Percentiles rank a stretch among this genome's conserved stretches.
Conservation (phyloP, 1,139 yeast species). For the Sugiyamaella pinicola region DNA sequence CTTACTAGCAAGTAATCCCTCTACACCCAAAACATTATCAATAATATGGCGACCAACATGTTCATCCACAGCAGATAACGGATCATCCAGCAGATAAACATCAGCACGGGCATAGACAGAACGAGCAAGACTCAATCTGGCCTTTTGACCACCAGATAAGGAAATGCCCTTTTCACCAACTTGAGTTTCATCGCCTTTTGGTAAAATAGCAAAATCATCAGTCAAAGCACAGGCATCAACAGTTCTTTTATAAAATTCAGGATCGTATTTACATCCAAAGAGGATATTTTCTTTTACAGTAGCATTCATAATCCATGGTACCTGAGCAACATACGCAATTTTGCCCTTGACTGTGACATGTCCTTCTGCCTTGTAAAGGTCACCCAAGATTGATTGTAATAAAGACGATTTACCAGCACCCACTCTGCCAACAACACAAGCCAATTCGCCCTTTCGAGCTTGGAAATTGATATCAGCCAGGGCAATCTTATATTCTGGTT, state of each 20-base stretch:
- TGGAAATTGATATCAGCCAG: constrained; percentile 66
- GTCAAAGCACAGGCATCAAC: constrained; percentile 85
- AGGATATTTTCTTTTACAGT: constrained; percentile 85
- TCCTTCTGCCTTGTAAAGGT: constrained; percentile 78
- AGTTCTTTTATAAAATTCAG: constrained; percentile 75
- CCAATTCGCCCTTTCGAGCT: constrained; percentile 78
- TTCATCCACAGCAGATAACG: constrained; percentile 93
- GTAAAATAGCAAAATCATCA: constrained; percentile 75
- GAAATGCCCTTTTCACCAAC: constrained; percentile 98
- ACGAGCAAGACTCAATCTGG: constrained; percentile 87
- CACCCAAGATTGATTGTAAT: constrained; percentile 83
- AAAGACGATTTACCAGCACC: constrained; percentile 93
- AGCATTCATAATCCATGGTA: constrained; percentile 97
- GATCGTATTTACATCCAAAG: constrained; percentile 85
- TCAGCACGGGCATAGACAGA: constrained; percentile 96
- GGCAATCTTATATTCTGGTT: constrained; percentile 76
- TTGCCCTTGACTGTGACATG: constrained; percentile 72
- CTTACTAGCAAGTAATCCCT: constrained; percentile 75
- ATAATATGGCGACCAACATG: constrained; percentile 88
- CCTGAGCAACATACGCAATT: constrained; percentile 89
- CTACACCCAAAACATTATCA: constrained; percentile 75
- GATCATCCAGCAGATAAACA: constrained; percentile 85
- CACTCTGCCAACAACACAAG: constrained; percentile 89
- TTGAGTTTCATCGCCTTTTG: constrained; percentile 86
- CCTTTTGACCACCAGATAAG: constrained; percentile 96